Percentiles rank a stretch among this genome's conserved stretches.
Evolutionary conservation across 2,329 filamentous ascomycete genomes (phyloP).

Genomic region (Ceratocystis lukuohia): DNA sequence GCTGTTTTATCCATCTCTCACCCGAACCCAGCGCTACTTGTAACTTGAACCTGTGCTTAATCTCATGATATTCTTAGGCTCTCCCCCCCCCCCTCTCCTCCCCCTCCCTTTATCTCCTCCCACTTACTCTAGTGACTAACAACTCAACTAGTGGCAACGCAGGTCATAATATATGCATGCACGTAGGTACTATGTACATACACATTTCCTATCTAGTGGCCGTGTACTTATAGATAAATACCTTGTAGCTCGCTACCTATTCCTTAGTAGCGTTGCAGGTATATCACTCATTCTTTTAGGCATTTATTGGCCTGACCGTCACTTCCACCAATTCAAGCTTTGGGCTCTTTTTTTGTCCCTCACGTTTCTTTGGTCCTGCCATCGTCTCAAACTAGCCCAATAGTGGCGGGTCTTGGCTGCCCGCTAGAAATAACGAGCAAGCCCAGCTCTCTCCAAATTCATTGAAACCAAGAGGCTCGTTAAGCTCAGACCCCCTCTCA

Average conservation of each 20-base stretch:
- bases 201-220: background rate
- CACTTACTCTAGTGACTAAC: background rate
- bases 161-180: slow-evolving; percentile 2
- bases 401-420: slow-evolving; percentile 5
- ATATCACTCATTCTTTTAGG: slow-evolving; percentile 5
- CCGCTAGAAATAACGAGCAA: background rate
- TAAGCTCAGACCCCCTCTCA: background rate
- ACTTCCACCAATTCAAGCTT: background rate
- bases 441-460: background rate
- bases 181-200: background rate
- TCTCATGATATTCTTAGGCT: background rate
- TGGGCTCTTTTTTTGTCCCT: slow-evolving; percentile 1
- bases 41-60: background rate
- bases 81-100: background rate
- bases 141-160: background rate
- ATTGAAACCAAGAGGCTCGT: background rate
- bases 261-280: background rate
- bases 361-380: background rate
- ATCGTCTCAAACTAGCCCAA: background rate
- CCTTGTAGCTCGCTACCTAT: background rate
- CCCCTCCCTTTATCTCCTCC: background rate
- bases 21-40: background rate
- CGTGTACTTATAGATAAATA: background rate
- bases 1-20: background rate
- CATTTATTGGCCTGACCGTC: background rate